These are phyloP conservation scores for Coemansia sp. DNA, from an alignment of 192 early-diverging fungal genomes.

Conservation along the genomic window DNA sequence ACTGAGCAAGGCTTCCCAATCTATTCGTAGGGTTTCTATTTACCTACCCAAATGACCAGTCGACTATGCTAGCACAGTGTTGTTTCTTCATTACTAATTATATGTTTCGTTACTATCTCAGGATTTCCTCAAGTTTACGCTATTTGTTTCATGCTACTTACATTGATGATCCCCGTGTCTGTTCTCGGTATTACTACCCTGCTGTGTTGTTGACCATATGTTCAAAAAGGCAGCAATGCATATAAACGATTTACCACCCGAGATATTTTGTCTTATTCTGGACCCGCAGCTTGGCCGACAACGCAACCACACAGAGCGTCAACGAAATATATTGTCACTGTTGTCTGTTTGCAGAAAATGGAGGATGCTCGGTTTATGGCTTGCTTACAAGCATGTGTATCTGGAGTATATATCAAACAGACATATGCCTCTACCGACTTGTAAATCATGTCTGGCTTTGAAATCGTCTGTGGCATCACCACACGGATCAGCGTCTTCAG, in stretches of 20 bases:
- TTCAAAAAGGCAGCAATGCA: not conserved
- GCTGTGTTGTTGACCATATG: not conserved
- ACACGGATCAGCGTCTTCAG: not conserved
- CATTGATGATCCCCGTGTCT: not conserved
- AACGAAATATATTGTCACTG: not conserved
- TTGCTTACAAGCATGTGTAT: constrained; percentile 1
- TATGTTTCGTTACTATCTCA: too few relatives aligned
- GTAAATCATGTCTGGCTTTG: too few relatives aligned
- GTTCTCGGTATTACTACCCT: not conserved
- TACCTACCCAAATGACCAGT: too few relatives aligned
- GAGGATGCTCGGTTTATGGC: not conserved
- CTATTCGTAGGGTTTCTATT: too few relatives aligned
- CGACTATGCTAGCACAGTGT: too few relatives aligned
- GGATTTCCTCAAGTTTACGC: too few relatives aligned
- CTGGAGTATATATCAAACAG: not conserved
- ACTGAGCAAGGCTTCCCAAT: too few relatives aligned
- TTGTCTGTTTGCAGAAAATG: not conserved
- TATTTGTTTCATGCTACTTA: not conserved
- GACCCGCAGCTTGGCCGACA: not conserved
- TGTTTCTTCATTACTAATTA: too few relatives aligned
- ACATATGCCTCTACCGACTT: not conserved
- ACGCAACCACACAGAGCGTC: too few relatives aligned
- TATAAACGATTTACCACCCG: not conserved
- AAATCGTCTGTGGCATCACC: too few relatives aligned
- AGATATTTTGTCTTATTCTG: not conserved